Conservation (phyloP, 768 basidiomycete species). For the Xerocomus potaroensis region DNA sequence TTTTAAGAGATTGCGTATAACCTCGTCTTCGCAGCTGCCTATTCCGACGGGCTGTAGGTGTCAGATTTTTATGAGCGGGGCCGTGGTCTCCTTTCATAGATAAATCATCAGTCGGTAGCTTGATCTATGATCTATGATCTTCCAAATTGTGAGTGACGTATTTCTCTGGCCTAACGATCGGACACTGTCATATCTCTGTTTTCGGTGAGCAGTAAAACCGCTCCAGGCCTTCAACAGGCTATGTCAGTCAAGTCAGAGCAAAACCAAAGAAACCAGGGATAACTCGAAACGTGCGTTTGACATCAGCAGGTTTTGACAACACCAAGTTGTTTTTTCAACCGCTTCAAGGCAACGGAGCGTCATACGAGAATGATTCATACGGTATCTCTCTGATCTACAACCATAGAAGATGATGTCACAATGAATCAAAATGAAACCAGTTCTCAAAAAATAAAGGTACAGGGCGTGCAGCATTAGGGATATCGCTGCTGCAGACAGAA, state of each 20-base stretch:
- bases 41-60: too few species aligned
- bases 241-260: neutral
- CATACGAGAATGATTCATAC: neutral
- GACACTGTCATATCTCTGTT: too few species aligned
- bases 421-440: neutral
- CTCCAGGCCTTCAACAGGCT: neutral
- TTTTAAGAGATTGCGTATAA: too few species aligned
- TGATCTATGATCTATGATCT: too few species aligned
- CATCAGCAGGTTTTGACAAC: constrained; percentile 2
- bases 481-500: constrained; percentile 4
- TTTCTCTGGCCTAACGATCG: too few species aligned
- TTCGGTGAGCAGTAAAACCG: neutral
- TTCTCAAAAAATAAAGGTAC: constrained; percentile 9
- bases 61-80: too few species aligned
- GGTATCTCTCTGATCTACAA: constrained; percentile 6
- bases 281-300: constrained; percentile 2
- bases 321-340: constrained; percentile 5
- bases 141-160: too few species aligned
- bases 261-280: neutral
- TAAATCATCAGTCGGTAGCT: too few species aligned
- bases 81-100: too few species aligned
- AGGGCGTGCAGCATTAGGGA: constrained; percentile 9
- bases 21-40: too few species aligned
- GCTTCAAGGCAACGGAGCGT: constrained; percentile 2
- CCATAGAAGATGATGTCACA: neutral